These are phyloP conservation scores for Phytophthora pluvialis DNA, from an alignment of 352 stramenopile genomes.

Conservation along the genomic window DNA sequence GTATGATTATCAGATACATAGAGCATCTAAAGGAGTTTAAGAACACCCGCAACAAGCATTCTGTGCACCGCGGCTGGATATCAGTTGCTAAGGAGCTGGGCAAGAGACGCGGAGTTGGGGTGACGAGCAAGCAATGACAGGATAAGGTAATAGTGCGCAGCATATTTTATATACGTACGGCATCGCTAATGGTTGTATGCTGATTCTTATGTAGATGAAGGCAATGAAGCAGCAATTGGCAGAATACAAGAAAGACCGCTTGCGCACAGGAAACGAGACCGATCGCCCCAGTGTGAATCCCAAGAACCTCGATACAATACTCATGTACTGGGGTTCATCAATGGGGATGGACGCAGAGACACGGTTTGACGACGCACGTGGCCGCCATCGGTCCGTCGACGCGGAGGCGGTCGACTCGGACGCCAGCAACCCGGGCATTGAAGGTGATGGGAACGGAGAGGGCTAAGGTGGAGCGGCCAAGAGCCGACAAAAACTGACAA, in stretches of 20 bases:
- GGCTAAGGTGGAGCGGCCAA: no score
- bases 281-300: neutral
- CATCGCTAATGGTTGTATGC: no score
- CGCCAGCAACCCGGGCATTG: neutral
- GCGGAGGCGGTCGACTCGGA: neutral
- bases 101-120: constrained; percentile 3
- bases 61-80: constrained; percentile 1
- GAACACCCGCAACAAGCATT: constrained; percentile 2
- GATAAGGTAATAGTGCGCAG: constrained; percentile 1
- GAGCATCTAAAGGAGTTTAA: neutral
- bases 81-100: constrained; percentile 4
- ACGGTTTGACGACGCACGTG: constrained; percentile 5
- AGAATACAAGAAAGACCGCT: constrained; percentile 5
- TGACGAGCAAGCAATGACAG: constrained; percentile 7
- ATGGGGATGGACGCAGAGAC: constrained; percentile 5
- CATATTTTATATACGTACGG: no score
- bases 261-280: constrained; percentile 2
- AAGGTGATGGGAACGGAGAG: neutral
- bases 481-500: no score
- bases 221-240: constrained; percentile 9
- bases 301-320: constrained; percentile 1
- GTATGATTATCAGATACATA: neutral
- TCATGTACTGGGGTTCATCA: neutral
- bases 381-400: neutral
- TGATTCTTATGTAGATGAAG: constrained; percentile 7